Evolutionary conservation across 768 basidiomycete species (phyloP).

Genomic region (Suillus subaureus): DNA sequence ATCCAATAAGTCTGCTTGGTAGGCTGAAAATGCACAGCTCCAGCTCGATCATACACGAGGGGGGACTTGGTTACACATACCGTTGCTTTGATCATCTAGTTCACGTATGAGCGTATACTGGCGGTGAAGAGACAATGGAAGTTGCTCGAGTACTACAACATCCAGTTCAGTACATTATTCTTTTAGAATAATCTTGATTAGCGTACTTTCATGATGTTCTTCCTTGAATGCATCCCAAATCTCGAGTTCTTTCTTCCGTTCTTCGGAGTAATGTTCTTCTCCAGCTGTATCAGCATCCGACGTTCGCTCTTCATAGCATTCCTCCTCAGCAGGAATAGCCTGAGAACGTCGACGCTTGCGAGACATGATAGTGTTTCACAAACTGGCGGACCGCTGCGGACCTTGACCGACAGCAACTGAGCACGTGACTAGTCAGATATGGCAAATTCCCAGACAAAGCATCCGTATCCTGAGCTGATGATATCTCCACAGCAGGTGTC

Average conservation of each 20-base stretch:
- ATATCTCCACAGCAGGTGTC: conserved; percentile 39
- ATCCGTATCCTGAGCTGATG: conserved; percentile 29
- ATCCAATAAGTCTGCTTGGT: conserved; percentile 43
- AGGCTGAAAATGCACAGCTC: conserved; percentile 31
- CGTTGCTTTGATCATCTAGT: conserved; percentile 64
- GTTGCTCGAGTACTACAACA: conserved; percentile 68
- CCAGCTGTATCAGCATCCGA: conserved; percentile 14
- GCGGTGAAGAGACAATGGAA: conserved; percentile 74
- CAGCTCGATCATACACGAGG: conserved; percentile 11
- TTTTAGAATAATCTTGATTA: not conserved
- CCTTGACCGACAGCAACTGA: not conserved
- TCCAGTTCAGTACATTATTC: conserved; percentile 5
- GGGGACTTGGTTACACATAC: conserved; percentile 37
- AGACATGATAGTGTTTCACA: conserved; percentile 14
- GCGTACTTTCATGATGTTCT: conserved; percentile 75
- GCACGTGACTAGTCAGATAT: not conserved
- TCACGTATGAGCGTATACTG: conserved; percentile 72
- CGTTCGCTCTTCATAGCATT: conserved; percentile 14
- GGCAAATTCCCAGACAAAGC: too few species aligned
- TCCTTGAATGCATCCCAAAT: conserved; percentile 79
- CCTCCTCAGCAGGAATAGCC: conserved; percentile 34
- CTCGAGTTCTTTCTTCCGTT: conserved; percentile 55
- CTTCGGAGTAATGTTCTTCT: conserved; percentile 19
- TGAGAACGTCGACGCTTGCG: conserved; percentile 55
- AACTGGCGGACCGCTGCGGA: conserved; percentile 1